Percentiles rank a stretch among this genome's conserved stretches.
Conservation (phyloP, 2,329 filamentous ascomycete genomes). For the Neofusicoccum kwambonambiense region DNA sequence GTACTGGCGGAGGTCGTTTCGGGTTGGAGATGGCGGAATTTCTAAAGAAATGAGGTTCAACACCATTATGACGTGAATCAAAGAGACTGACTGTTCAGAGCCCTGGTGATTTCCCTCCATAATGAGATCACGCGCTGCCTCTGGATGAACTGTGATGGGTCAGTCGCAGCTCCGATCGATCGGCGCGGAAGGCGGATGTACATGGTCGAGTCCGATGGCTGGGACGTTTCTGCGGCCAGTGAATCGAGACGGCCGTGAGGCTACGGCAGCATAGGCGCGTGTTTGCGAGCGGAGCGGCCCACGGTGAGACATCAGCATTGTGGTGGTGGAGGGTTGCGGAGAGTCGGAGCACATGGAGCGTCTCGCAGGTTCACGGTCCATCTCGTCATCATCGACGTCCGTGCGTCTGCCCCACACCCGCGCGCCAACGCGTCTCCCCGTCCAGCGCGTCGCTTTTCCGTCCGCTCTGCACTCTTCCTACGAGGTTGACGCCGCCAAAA, state of each 20-base stretch:
- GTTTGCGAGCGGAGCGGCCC: neutral
- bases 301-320: neutral
- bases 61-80: neutral
- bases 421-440: neutral
- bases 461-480: neutral
- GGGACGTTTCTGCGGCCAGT: conserved; percentile 31
- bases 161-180: neutral
- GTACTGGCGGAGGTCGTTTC: conserved; percentile 47
- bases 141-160: conserved; percentile 46
- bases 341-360: neutral
- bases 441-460: neutral
- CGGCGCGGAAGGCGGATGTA: conserved; percentile 18
- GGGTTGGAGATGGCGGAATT: conserved; percentile 35
- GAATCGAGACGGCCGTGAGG: neutral
- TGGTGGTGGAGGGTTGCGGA: neutral
- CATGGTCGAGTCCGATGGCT: conserved; percentile 37
- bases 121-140: conserved; percentile 46
- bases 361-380: neutral
- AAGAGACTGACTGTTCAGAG: conserved; percentile 31
- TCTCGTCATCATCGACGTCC: conserved; percentile 9
- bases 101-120: conserved; percentile 49
- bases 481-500: neutral
- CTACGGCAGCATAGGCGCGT: conserved; percentile 3
- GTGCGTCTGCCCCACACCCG: conserved; percentile 1
- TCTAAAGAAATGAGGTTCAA: conserved; percentile 24